These are phyloP conservation scores for Allomyces macrogynus DNA, from an alignment of 192 early-diverging fungal species.

Conservation along the genomic window DNA sequence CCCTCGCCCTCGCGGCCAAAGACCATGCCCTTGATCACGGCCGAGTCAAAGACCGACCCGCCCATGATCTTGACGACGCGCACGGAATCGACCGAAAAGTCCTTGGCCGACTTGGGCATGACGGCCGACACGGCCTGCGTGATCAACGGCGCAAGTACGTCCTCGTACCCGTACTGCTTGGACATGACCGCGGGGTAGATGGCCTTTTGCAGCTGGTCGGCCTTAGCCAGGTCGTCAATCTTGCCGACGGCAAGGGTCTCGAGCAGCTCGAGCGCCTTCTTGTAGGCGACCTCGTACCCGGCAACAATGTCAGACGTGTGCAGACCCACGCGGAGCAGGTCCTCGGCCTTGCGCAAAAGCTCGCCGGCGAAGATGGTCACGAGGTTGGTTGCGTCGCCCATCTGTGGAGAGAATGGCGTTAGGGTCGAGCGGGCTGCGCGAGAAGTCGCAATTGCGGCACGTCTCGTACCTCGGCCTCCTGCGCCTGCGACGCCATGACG, in stretches of 20 bases:
- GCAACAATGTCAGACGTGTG: conserved; percentile 85
- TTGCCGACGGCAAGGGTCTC: conserved; percentile 49
- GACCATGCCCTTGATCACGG: conserved; percentile 89
- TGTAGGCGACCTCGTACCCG: conserved; percentile 74
- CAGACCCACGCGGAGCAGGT: conserved; percentile 82
- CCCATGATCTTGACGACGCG: conserved; percentile 96
- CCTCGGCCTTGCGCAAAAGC: conserved; percentile 81
- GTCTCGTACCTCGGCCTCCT: conserved; percentile 66
- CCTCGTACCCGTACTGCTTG: conserved; percentile 94
- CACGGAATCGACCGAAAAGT: conserved; percentile 89
- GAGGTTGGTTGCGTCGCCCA: conserved; percentile 91
- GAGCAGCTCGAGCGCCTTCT: conserved; percentile 61
- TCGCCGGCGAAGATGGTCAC: conserved; percentile 86
- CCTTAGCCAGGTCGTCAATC: conserved; percentile 24
- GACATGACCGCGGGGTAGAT: conserved; percentile 61
- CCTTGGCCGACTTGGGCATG: conserved; percentile 69
- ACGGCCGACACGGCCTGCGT: conserved; percentile 61
- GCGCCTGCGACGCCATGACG: conserved; percentile 91
- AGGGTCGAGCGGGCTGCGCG: not conserved
- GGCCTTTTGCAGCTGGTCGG: conserved; percentile 48
- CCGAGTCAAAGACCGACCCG: conserved; percentile 66
- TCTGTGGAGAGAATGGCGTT: conserved; percentile 13
- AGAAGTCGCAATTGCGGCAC: not conserved
- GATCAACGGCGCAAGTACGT: conserved; percentile 58
- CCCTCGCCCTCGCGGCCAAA: conserved; percentile 83